phyloP scores from a whole-genome alignment of 2,329 filamentous ascomycete genomes.

The Cladosporium halotolerans region DNA sequence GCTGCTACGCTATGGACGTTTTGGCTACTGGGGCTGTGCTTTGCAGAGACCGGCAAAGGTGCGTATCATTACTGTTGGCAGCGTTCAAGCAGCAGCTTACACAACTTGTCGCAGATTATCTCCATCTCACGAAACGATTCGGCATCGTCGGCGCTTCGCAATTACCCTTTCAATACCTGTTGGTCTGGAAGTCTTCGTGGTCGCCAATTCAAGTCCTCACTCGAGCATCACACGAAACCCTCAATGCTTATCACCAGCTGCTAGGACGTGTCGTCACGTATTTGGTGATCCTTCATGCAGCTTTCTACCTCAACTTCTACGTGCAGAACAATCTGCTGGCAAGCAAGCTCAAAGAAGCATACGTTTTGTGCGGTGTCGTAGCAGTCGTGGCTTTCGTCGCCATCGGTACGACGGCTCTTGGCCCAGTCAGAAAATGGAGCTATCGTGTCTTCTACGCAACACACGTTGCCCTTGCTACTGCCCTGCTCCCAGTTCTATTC shows the following conservation, averaged over 20 bases:
- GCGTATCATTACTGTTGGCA: constrained; percentile 7
- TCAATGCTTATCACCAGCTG: constrained; percentile 54
- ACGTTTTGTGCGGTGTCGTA: constrained; percentile 51
- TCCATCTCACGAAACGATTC: constrained; percentile 58
- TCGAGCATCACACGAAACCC: constrained; percentile 46
- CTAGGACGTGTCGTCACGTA: constrained; percentile 50
- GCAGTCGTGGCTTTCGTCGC: constrained; percentile 41
- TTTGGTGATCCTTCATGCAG: constrained; percentile 47
- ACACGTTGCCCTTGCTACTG: constrained; percentile 48
- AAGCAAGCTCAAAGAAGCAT: constrained; percentile 50
- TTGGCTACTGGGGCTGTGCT: constrained; percentile 48
- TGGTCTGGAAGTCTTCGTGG: constrained; percentile 47
- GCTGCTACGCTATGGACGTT: constrained; percentile 43
- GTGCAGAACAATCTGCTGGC: constrained; percentile 43
- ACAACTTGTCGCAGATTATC: constrained; percentile 46
- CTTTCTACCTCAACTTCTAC: constrained; percentile 55
- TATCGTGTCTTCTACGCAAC: constrained; percentile 51
- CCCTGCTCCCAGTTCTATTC: constrained; percentile 46
- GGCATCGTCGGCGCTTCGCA: constrained; percentile 56
- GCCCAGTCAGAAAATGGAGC: constrained; percentile 39
- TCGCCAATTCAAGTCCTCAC: constrained; percentile 48
- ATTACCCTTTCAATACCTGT: constrained; percentile 53
- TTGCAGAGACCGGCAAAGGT: constrained; percentile 51
- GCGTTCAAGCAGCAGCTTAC: background rate
- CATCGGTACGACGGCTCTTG: constrained; percentile 45